Base-by-base conservation (phyloP, 2,329 filamentous ascomycete genomes). In the Grosmannia serpens region DNA sequence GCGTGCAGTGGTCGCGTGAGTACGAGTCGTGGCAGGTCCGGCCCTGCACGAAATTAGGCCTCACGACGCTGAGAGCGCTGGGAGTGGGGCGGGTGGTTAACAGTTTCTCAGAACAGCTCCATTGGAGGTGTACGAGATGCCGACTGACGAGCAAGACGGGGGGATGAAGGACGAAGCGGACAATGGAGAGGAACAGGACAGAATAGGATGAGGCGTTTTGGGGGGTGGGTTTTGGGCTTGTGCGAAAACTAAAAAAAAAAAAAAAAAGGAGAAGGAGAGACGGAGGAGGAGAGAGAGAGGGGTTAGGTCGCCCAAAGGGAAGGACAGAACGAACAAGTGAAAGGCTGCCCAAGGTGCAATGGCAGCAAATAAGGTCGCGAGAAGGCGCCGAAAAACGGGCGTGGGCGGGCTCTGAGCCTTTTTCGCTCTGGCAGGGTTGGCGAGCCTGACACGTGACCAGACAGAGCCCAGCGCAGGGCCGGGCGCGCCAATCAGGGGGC, bases 361-460 rank as follows among this genome's bases (percentile, higher is more conserved):
- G 24, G 46, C 53, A 56, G 33, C 35, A 56, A 57, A 59, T 33
- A 52, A 49, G 24, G 31, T 22, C 53, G 53, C 38, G 31, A 41
- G 50, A 20, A 27, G 44, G 35, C 38, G 29, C 6, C 24, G 35
- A 55, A 53, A 56, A 47, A 55, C 7, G 27, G 41, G 41, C 20
- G 35, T 15, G 53, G 53, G 57, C 54, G 55, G 59, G 57, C 59
- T 61, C 54, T 59, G 59, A 61, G 59, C 59, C 59, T 61, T 61
- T 61, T 61, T 53, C 33, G 33, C 51, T n/a, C n/a, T n/a, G n/a
- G 31, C 46, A 52, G 29, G 24, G 47, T 29, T 54, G 57, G 41
- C 47, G 53, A 38, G n/a, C 15, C 22, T 22, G 49, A 55, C 57
- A 61, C 57, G 54, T 59, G 57, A 57, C 26, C 41, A 44, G 20